Evolutionary conservation across 2,329 filamentous ascomycete genomes (phyloP).

Genomic region (Colletotrichum plurivorum): DNA sequence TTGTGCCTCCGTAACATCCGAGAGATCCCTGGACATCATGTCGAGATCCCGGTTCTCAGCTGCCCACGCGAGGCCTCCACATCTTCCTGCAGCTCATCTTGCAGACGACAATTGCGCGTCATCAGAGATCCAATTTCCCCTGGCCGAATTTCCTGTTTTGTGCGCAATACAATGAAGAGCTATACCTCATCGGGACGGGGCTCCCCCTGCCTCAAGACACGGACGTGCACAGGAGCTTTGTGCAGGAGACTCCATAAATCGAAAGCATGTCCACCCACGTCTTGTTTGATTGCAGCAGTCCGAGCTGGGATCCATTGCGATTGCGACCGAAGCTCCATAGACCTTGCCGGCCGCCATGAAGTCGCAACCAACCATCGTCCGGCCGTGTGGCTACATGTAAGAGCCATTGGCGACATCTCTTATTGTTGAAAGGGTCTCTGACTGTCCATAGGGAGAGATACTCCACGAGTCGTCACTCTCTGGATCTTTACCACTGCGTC

Average conservation of each 20-base stretch:
- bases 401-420: neutral
- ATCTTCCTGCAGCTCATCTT: conserved; percentile 28
- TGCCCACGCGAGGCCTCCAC: conserved; percentile 18
- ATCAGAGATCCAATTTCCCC: conserved; percentile 32
- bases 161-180: neutral
- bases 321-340: neutral
- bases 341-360: neutral
- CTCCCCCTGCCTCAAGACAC: neutral
- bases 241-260: conserved; percentile 17
- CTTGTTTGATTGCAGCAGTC: neutral
- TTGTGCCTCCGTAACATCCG: conserved; percentile 3
- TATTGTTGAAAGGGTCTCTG: conserved; percentile 22
- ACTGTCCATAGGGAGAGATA: conserved; percentile 56
- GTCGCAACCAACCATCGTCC: conserved; percentile 4
- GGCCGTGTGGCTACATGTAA: conserved; percentile 37
- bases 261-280: neutral
- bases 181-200: neutral
- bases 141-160: conserved; percentile 2
- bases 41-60: neutral
- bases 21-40: neutral
- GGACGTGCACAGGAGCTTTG: conserved; percentile 14
- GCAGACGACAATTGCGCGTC: conserved; percentile 26
- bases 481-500: conserved; percentile 64
- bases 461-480: conserved; percentile 60
- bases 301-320: conserved; percentile 4